Base-by-base conservation (phyloP, 2,329 filamentous ascomycete genomes). In the Cercospora brassicicola region DNA sequence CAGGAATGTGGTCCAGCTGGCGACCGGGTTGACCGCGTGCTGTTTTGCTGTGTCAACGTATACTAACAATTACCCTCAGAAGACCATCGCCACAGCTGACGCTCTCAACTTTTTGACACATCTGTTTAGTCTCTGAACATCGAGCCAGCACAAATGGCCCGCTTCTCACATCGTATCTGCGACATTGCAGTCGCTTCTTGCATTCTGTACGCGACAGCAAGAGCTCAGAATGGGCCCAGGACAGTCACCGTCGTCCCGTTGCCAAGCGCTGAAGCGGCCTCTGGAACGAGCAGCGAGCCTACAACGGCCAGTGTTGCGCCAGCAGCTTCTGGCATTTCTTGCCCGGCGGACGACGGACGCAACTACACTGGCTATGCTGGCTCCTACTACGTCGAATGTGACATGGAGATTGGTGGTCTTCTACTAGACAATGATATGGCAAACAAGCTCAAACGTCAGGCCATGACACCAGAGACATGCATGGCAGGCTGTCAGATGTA, bases 1-100 rank as follows among this genome's bases (percentile, higher is more conserved):
- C 71, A 71, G 73, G 73, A 75, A 75, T 75, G 73, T 67, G 70
- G 31, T 55, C 59, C 64, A 68, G 73, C 72, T 73, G 73, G 69
- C 65, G 57, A 36, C 45, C 66, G 61, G 60, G 69, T 61, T 71
- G 62, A 63, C 68, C 33, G 26, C 36, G 6, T 7, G 3, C 36
- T 42, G 7, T 42, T 42, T 6, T 42, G 36, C 4, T 39, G 36
- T 42, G 36, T n/a, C 36, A 42, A 42, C 36, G 15, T 42, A 42
- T 42, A n/a, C 36, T n/a, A 28, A 26, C 51, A 20, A 13, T 39
- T 62, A 48, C 60, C 56, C 59, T 61, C 45, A 33, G 42, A 26
- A 39, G 33, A 1, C 5, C 13, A 15, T n/a, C 33, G 3, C 33
- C 33, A n/a, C 30, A 56, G 42, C 53, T 51, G 26, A 30, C 59